Evolutionary conservation across 257 asterid species (phyloP).

Genomic region (Salvia miltiorrhiza): DNA sequence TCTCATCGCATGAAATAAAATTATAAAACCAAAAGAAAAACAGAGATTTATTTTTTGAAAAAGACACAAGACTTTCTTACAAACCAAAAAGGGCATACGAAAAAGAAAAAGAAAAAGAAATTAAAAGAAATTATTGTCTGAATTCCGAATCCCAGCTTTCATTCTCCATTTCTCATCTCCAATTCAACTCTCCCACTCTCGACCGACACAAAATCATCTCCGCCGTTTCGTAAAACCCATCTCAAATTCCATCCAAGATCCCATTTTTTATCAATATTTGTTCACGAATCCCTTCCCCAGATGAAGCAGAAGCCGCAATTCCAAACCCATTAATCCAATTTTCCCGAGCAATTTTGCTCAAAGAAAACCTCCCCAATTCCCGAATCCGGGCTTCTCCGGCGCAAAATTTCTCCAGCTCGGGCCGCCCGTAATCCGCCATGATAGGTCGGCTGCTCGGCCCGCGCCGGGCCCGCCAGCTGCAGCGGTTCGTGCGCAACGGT

Average conservation of each 20-base stretch:
- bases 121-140: background rate
- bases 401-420: background rate
- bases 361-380: background rate
- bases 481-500: conserved; percentile 35
- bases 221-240: conserved; percentile 7
- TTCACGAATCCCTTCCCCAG: background rate
- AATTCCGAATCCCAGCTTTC: background rate
- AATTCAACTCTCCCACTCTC: background rate
- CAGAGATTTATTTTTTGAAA: too few species aligned
- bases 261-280: background rate
- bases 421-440: conserved; percentile 28
- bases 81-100: too few species aligned
- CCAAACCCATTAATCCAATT: conserved; percentile 8
- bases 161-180: background rate
- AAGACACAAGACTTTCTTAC: background rate
- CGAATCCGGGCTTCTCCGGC: conserved; percentile 1
- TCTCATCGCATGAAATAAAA: background rate
- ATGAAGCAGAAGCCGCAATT: background rate
- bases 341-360: background rate
- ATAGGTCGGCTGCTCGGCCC: conserved; percentile 32
- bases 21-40: background rate
- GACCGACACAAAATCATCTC: conserved; percentile 22
- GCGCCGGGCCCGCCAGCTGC: conserved; percentile 40
- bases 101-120: background rate
- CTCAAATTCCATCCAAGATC: background rate